A percentile compares a stretch with the other conserved stretches of the same genome.
phyloP scores from a whole-genome alignment of 2,329 filamentous ascomycete genomes.

The Cladosporium sp. region DNA sequence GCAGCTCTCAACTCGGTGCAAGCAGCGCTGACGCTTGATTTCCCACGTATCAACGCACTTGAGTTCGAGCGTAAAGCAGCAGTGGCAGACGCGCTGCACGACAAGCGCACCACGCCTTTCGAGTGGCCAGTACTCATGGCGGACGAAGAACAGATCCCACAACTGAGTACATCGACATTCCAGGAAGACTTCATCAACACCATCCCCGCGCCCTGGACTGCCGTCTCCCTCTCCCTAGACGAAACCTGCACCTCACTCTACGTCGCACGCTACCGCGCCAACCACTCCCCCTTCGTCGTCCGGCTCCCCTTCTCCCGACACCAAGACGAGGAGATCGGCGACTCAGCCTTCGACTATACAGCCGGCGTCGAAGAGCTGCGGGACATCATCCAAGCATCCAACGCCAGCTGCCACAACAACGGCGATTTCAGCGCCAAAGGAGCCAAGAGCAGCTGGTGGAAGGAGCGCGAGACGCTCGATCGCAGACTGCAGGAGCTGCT shows the following conservation, averaged over 20 bases:
- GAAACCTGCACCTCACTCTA: conserved; percentile 80
- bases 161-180: conserved; percentile 45
- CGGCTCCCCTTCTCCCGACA: conserved; percentile 81
- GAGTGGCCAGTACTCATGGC: conserved; percentile 36
- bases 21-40: neutral
- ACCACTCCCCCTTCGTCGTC: conserved; percentile 76
- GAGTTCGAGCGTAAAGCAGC: conserved; percentile 59
- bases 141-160: conserved; percentile 17
- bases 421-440: conserved; percentile 70
- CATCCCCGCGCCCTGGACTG: conserved; percentile 77
- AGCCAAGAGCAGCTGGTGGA: conserved; percentile 84
- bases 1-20: neutral
- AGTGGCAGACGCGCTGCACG: conserved; percentile 44
- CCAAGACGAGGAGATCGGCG: conserved; percentile 72
- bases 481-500: conserved; percentile 71
- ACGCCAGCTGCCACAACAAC: conserved; percentile 73
- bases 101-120: conserved; percentile 33
- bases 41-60: conserved; percentile 62
- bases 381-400: conserved; percentile 77
- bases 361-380: conserved; percentile 74
- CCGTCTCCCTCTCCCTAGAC: conserved; percentile 79
- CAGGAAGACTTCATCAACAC: conserved; percentile 80
- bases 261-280: conserved; percentile 76
- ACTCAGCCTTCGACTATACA: conserved; percentile 77
- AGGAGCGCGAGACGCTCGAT: conserved; percentile 76